Base-by-base conservation (phyloP, 805 yeast species). In the Hanseniaspora clermontiae region DNA sequence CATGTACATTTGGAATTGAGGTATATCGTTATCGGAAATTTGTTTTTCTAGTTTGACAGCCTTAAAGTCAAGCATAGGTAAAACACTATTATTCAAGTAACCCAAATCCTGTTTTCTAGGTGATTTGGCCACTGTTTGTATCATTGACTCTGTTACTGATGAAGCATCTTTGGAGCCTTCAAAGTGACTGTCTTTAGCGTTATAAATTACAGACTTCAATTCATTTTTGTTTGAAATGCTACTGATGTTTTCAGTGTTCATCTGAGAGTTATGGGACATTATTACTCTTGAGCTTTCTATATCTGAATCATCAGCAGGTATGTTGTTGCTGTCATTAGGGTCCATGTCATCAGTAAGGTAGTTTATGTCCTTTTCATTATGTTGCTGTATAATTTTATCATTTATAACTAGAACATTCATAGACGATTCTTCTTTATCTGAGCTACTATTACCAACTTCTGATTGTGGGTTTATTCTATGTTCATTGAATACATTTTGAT, bases 41-140 rank as follows among this genome's bases (percentile, higher is more conserved):
- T 42, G 31, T n/a, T 24, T 32, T 11, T 46, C 17, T 14, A 31
- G 29, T 3, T 46, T 34, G 11, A 32, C 36, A 17, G 20, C 36
- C 19, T 34, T 20, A 10, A 46, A 7, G 34, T 32, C 36, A 46
- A 46, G 31, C 39, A 34, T 29, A 9, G 34, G 37, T 38, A n/a
- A 24, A 5, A 24, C 34, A 6, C 9, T 34, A 31, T 36, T 38
- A 34, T 29, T 19, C 27, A 38, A 39, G 12, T 17, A 38, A 29
- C 3, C 15, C 17, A 7, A 6, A 6, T 1, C 19, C 29, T n/a
- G 15, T 46, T 53, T 53, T 15, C 39, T 53, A 10, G 57, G 57
- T 2, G 57, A 46, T 12, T 53, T 53, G 10, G 51, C 24, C 9
- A 53, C 57, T 11, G 57, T 53, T 46, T 53, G 57, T 7, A 53